Conservation (phyloP, 2,329 filamentous ascomycete genomes). For the Diaporthe capsici region DNA sequence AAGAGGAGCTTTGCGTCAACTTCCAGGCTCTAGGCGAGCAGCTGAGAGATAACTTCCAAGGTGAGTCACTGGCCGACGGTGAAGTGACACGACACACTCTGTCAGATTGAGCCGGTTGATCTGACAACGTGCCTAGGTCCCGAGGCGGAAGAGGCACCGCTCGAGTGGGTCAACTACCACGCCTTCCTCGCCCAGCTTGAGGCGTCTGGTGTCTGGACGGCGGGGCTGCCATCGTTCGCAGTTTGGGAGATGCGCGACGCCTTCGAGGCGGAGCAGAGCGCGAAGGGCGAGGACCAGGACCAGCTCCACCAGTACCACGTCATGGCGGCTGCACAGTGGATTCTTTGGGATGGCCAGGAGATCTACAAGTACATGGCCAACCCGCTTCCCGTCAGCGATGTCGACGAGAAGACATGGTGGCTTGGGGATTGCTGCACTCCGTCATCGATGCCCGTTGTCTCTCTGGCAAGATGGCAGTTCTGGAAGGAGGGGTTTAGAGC, state of each 20-base stretch:
- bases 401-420: not conserved
- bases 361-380: not conserved
- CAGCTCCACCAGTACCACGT: conserved; percentile 1
- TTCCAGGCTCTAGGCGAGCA: not conserved
- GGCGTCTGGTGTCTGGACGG: not conserved
- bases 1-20: not conserved
- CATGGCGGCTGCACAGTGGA: conserved; percentile 14
- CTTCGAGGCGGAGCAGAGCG: not conserved
- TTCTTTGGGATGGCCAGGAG: not conserved
- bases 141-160: not conserved
- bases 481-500: conserved; percentile 2
- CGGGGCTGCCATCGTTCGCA: not conserved
- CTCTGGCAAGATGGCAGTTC: conserved; percentile 9
- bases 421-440: not conserved
- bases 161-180: conserved; percentile 16
- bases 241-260: conserved; percentile 11
- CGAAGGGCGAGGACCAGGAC: not conserved
- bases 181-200: conserved; percentile 5
- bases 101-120: not conserved
- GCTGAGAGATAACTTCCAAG: conserved; percentile 6
- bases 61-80: not conserved
- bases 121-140: not conserved
- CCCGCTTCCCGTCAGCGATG: not conserved
- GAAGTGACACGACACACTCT: not conserved
- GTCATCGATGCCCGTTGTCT: not conserved